phyloP scores from a whole-genome alignment of 192 early-diverging fungal genomes.

The Spinellus fusiger region DNA sequence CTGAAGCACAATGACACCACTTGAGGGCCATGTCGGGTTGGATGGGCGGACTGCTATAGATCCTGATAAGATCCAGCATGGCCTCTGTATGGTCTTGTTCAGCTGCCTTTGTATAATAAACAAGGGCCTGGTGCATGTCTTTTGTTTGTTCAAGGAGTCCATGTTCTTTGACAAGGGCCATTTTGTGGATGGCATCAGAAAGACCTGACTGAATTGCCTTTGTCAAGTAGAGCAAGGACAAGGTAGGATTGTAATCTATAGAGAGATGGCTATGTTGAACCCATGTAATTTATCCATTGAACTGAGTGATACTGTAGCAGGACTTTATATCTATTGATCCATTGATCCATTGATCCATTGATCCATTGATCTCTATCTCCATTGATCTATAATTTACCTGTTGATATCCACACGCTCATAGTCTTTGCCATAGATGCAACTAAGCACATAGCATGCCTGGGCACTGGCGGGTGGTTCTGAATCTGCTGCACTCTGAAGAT shows the following conservation, averaged over 20 bases:
- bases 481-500: constrained; percentile 70
- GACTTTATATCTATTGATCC: too few species aligned
- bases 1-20: constrained; percentile 79
- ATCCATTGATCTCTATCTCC: too few species aligned
- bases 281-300: not conserved
- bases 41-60: constrained; percentile 57
- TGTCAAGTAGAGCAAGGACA: constrained; percentile 63
- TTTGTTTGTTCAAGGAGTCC: constrained; percentile 62
- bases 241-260: constrained; percentile 59
- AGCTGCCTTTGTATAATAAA: constrained; percentile 78
- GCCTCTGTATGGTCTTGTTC: constrained; percentile 73
- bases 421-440: constrained; percentile 70
- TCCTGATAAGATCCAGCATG: constrained; percentile 82
- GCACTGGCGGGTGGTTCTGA: constrained; percentile 48
- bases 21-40: constrained; percentile 56
- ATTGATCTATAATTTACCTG: constrained; percentile 21
- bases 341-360: too few species aligned
- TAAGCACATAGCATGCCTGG: constrained; percentile 72
- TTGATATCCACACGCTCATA: constrained; percentile 53
- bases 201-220: constrained; percentile 73
- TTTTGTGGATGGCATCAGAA: constrained; percentile 63
- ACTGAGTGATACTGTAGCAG: too few species aligned
- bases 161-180: constrained; percentile 78
- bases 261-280: not conserved
- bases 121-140: constrained; percentile 61